Percentiles rank a stretch among this genome's conserved stretches.
Conservation (phyloP, 2,329 filamentous ascomycete genomes). For the Didymella segeticola region DNA sequence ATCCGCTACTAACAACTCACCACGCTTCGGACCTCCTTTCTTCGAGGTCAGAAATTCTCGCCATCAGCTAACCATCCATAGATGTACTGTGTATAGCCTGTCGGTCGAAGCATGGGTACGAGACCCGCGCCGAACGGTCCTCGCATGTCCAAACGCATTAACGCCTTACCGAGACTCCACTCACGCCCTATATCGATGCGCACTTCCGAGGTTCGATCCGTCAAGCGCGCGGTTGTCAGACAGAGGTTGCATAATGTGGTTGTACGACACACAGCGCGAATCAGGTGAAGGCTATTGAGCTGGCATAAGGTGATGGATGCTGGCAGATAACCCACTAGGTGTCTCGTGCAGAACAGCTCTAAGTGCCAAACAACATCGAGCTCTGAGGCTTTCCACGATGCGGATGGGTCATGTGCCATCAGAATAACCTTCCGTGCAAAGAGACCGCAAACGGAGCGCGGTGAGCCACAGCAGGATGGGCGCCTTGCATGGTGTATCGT, state of each 20-base stretch:
- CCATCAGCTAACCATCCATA: neutral
- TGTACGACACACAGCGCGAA: neutral
- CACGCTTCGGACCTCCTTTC: neutral
- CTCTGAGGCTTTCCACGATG: neutral
- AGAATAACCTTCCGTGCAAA: too few relatives aligned
- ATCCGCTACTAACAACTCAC: neutral
- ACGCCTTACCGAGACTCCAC: neutral
- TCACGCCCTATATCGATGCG: neutral
- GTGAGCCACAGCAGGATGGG: too few relatives aligned
- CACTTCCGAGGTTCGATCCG: neutral
- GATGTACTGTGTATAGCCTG: neutral
- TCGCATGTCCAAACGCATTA: neutral
- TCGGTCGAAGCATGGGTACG: neutral
- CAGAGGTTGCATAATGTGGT: neutral
- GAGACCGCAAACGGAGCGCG: too few relatives aligned
- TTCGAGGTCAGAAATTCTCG: neutral
- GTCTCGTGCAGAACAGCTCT: neutral
- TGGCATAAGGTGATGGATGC: neutral
- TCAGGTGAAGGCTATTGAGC: neutral
- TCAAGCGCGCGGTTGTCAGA: neutral
- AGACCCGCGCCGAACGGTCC: neutral
- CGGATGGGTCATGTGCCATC: constrained; percentile 3
- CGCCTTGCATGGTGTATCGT: too few relatives aligned
- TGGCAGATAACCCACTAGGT: neutral
- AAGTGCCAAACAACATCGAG: neutral